These are phyloP conservation scores for Arctium lappa DNA, from an alignment of 129 eudicot species.

Conservation along the genomic window DNA sequence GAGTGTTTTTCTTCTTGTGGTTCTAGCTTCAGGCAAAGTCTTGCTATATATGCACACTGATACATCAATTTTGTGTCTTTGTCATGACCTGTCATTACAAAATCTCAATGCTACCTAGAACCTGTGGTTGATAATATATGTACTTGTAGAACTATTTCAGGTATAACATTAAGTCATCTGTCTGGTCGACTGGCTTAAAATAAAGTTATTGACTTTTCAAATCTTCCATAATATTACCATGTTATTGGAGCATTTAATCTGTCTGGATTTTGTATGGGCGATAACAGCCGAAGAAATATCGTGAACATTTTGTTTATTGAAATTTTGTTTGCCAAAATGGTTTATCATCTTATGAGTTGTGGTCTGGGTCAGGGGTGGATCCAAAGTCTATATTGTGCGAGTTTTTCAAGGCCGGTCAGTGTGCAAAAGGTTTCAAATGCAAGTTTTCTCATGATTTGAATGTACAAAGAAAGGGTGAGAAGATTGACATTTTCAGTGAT, in stretches of 20 bases:
- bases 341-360: not conserved
- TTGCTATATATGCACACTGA: not conserved
- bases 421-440: constrained; percentile 93
- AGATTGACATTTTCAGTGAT: constrained; percentile 88
- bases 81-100: not conserved
- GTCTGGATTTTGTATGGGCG: not conserved
- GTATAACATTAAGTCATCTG: not conserved
- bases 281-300: not conserved
- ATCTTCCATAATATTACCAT: not conserved
- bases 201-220: not conserved
- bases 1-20: not conserved
- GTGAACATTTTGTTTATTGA: not conserved
- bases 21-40: not conserved
- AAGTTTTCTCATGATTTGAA: constrained; percentile 87
- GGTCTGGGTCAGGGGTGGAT: constrained; percentile 67
- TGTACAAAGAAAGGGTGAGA: constrained; percentile 88
- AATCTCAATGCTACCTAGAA: not conserved
- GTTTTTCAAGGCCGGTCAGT: constrained; percentile 83
- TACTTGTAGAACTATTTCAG: not conserved
- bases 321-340: not conserved
- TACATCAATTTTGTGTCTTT: not conserved
- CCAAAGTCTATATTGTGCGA: constrained; percentile 85
- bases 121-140: not conserved
- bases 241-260: not conserved
- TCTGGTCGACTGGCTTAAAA: constrained; percentile 2